Conservation (phyloP, 257 asterid species). For the Apocynum venetum region DNA sequence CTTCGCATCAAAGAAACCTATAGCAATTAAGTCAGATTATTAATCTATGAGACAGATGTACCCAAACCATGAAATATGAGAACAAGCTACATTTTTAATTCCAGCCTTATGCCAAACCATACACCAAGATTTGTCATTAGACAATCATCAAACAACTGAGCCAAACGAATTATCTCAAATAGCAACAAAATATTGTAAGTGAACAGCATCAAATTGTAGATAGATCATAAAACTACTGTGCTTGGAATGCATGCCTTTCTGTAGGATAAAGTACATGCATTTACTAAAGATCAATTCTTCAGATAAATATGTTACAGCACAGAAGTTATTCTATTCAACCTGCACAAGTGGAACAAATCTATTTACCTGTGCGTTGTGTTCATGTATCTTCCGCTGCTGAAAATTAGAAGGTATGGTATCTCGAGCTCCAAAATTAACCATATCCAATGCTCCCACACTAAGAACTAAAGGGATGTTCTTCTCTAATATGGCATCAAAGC, state of each 20-base stretch:
- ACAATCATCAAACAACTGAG: neutral
- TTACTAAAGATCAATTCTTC: neutral
- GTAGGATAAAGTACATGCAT: neutral
- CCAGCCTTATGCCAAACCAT: neutral
- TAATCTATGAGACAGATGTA: neutral
- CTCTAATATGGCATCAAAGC: slow-evolving; percentile 77
- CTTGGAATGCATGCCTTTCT: neutral
- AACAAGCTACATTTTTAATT: neutral
- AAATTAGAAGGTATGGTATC: slow-evolving; percentile 62
- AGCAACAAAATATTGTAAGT: neutral
- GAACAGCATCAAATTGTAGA: neutral
- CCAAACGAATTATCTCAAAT: neutral
- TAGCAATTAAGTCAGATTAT: slow-evolving; percentile 8
- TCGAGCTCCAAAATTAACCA: slow-evolving; percentile 91
- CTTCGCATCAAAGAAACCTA: slow-evolving; percentile 89
- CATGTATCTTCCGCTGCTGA: slow-evolving; percentile 62
- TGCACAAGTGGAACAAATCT: slow-evolving; percentile 6
- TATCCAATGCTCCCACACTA: slow-evolving; percentile 93
- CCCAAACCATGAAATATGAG: neutral
- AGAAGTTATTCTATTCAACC: neutral
- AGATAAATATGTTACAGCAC: no score
- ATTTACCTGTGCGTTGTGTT: slow-evolving; percentile 80
- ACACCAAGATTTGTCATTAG: neutral
- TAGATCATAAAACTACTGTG: neutral
- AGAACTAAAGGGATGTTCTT: slow-evolving; percentile 83